Conservation (phyloP, 495 filamentous ascomycete genomes). For the Elaphomyces granulatus region DNA sequence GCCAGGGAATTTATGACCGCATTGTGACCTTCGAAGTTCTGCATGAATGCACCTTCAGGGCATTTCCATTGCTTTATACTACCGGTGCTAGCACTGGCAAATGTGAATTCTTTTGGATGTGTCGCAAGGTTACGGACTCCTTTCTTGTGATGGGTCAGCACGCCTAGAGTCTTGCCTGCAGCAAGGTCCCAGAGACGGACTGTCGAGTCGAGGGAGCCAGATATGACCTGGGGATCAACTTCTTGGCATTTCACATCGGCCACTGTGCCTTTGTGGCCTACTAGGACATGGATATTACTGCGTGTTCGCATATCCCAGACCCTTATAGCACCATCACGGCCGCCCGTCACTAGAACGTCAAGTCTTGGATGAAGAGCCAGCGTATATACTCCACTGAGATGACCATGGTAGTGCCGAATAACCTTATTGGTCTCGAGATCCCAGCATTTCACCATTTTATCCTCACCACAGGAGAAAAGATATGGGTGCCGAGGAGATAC, state of each 20-base stretch:
- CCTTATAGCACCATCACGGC: slow-evolving; percentile 81
- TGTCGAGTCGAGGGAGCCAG: slow-evolving; percentile 76
- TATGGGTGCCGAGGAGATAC: slow-evolving; percentile 93
- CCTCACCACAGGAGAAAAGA: slow-evolving; percentile 93
- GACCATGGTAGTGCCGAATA: slow-evolving; percentile 96
- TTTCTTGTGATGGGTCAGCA: slow-evolving; percentile 97
- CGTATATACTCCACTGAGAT: slow-evolving; percentile 92
- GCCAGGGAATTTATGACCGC: slow-evolving; percentile 89
- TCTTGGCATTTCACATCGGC: slow-evolving; percentile 86
- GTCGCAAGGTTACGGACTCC: slow-evolving; percentile 73
- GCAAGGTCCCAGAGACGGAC: slow-evolving; percentile 94
- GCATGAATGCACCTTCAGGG: slow-evolving; percentile 96
- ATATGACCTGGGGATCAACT: slow-evolving; percentile 92
- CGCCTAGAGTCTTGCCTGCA: slow-evolving; percentile 89
- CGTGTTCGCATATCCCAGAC: slow-evolving; percentile 99
- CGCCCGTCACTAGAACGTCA: slow-evolving; percentile 88
- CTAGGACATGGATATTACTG: slow-evolving; percentile 85
- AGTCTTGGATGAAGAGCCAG: slow-evolving; percentile 82
- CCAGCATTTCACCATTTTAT: slow-evolving; percentile 99
- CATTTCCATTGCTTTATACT: slow-evolving; percentile 99
- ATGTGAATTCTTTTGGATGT: slow-evolving; percentile 93
- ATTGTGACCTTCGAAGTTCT: slow-evolving; percentile 96
- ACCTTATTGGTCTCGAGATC: slow-evolving; percentile 98
- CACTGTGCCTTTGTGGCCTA: slow-evolving; percentile 80
- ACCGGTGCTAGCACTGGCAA: slow-evolving; percentile 77